Evolutionary conservation across 108 stramenopile genomes (phyloP).

Genomic region (Nannochloropsis granulata): DNA sequence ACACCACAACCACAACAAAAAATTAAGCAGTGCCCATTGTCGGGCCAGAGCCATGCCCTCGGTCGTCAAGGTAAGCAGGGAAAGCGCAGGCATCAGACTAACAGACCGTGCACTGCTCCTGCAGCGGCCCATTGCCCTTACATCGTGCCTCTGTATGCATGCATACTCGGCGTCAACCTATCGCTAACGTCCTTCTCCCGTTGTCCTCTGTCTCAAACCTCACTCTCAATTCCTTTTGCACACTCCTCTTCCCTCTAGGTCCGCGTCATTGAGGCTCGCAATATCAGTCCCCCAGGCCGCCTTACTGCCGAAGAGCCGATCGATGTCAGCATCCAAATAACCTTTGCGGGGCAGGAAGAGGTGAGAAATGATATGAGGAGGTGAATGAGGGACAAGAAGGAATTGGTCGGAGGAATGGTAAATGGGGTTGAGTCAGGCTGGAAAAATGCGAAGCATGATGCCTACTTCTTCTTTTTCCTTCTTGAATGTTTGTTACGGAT

Average conservation of each 20-base stretch:
- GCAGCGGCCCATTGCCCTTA: no score
- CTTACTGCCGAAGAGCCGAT: background rate
- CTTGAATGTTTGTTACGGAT: background rate
- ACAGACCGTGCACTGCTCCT: no score
- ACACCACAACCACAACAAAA: no score
- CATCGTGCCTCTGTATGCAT: no score
- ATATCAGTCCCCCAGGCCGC: background rate
- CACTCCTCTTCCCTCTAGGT: background rate
- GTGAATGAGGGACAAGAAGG: background rate
- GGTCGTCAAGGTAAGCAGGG: no score
- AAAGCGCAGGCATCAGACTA: no score
- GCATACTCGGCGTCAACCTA: no score
- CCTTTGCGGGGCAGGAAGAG: background rate
- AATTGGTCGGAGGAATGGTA: background rate
- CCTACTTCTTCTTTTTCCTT: background rate
- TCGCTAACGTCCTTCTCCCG: no score
- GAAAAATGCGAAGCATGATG: background rate
- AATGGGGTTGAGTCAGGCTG: background rate
- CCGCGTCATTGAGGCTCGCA: background rate
- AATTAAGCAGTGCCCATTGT: no score
- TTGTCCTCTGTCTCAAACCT: no score
- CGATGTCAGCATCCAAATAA: background rate
- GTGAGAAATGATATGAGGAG: background rate
- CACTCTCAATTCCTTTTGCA: background rate
- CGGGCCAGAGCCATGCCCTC: no score